Evolutionary conservation across 2,329 filamentous ascomycete species (phyloP).

Genomic region (Xylariaceae sp.): DNA sequence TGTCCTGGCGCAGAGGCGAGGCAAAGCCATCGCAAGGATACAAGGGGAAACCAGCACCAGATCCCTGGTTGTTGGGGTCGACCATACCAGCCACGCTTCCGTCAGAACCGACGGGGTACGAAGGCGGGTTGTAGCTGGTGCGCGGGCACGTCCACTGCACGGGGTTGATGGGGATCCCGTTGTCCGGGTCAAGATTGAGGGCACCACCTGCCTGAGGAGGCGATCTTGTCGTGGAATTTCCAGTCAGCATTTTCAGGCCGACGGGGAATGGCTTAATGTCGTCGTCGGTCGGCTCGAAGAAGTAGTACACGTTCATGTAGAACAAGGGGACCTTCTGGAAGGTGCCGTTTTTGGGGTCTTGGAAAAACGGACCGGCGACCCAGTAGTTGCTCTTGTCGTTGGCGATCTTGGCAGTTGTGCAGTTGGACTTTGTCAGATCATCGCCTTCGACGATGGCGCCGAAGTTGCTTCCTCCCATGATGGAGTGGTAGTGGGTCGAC

Average conservation of each 20-base stretch:
- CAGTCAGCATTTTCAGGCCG: constrained; percentile 67
- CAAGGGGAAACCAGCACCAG: constrained; percentile 64
- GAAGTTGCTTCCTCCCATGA: constrained; percentile 69
- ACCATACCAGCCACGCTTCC: constrained; percentile 53
- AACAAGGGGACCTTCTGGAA: constrained; percentile 65
- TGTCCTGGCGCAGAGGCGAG: constrained; percentile 60
- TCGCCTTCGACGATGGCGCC: constrained; percentile 57
- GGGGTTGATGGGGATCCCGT: constrained; percentile 48
- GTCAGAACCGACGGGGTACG: constrained; percentile 52
- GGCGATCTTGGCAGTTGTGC: constrained; percentile 65
- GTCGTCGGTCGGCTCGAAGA: constrained; percentile 62
- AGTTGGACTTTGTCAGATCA: constrained; percentile 56
- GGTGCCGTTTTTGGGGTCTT: constrained; percentile 56
- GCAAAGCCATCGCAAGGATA: constrained; percentile 61
- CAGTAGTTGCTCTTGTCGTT: constrained; percentile 74
- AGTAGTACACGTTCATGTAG: constrained; percentile 76
- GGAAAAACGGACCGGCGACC: constrained; percentile 65
- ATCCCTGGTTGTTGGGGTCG: constrained; percentile 50
- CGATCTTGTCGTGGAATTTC: constrained; percentile 55
- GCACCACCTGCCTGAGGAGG: constrained; percentile 51
- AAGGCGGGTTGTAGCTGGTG: constrained; percentile 43
- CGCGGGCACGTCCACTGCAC: constrained; percentile 60
- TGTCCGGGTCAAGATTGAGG: constrained; percentile 46
- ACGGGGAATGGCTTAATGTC: constrained; percentile 65
- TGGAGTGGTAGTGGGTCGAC: constrained; percentile 63